Conservation (phyloP, 495 filamentous ascomycete genomes). For the Penicillium pancosmium region DNA sequence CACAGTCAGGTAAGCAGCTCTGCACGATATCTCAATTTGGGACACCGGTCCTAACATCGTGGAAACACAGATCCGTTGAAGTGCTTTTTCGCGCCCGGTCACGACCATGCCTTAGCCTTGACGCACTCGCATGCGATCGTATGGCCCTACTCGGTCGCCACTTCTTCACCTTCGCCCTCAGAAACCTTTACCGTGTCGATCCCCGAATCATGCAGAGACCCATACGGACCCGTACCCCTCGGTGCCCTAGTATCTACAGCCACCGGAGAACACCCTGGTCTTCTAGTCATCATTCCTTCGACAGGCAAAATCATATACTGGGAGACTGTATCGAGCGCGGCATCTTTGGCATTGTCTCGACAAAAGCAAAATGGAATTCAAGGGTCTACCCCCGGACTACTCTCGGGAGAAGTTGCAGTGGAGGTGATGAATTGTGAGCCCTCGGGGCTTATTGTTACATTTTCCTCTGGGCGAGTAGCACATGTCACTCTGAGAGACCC, state of each 20-base stretch:
- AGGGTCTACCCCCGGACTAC: constrained; percentile 67
- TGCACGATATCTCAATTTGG: constrained; percentile 14
- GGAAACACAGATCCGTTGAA: constrained; percentile 32
- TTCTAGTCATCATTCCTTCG: constrained; percentile 80
- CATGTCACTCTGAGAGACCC: constrained; percentile 82
- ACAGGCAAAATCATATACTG: constrained; percentile 89
- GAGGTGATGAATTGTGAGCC: constrained; percentile 81
- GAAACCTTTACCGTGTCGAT: constrained; percentile 77
- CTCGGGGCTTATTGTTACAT: constrained; percentile 79
- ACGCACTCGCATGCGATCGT: constrained; percentile 79
- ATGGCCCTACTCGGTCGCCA: constrained; percentile 73
- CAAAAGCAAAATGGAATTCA: constrained; percentile 79
- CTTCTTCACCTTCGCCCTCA: constrained; percentile 59
- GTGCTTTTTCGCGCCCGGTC: constrained; percentile 65
- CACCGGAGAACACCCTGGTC: constrained; percentile 73
- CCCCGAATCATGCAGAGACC: constrained; percentile 67
- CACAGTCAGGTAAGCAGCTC: constrained; percentile 55
- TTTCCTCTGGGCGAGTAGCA: constrained; percentile 82
- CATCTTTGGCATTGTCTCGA: constrained; percentile 71
- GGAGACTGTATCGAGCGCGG: constrained; percentile 87
- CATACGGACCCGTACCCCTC: constrained; percentile 69
- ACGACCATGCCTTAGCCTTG: constrained; percentile 75
- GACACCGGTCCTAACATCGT: background rate
- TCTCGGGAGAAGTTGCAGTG: constrained; percentile 74
- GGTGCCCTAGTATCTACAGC: constrained; percentile 78